A percentile compares a stretch with the other conserved stretches of the same genome.
phyloP scores from a whole-genome alignment of 1,284 basidiomycete species.

The Ceratorhiza oryzae-sativae region DNA sequence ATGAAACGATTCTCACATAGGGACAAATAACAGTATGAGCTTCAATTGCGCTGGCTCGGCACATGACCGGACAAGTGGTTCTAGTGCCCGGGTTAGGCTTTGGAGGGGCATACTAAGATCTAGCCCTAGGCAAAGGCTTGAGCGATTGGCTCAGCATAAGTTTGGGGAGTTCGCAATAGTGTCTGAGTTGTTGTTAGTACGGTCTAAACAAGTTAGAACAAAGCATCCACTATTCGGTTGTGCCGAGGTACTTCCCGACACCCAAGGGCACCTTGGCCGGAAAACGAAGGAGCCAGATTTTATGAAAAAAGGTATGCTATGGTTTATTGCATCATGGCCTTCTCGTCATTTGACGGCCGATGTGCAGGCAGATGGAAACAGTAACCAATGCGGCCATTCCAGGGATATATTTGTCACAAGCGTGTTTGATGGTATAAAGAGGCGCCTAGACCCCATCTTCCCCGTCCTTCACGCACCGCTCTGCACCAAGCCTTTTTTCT shows the following conservation, averaged over 20 bases:
- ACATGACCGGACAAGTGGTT: not conserved
- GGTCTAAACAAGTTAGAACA: not conserved
- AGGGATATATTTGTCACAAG: not conserved
- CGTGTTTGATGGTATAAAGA: not conserved
- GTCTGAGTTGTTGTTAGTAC: not conserved
- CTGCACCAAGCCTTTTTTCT: not conserved
- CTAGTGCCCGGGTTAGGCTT: not conserved
- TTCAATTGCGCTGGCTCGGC: not conserved
- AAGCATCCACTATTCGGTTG: not conserved
- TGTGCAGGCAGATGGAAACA: not conserved
- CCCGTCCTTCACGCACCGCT: not conserved
- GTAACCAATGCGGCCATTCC: not conserved
- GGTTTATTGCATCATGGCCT: no score
- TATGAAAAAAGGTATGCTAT: no score
- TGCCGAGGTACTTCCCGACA: not conserved
- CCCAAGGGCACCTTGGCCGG: not conserved
- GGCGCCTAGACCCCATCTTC: not conserved
- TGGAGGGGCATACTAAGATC: no score
- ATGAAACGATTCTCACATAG: not conserved
- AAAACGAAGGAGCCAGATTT: not conserved
- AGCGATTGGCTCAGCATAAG: no score
- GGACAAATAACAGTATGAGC: no score
- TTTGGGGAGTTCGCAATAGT: not conserved
- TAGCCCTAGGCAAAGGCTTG: no score
- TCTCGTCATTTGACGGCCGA: no score